Evolutionary conservation across 495 filamentous ascomycete genomes (phyloP).

Genomic region (Penicillium antarcticum): DNA sequence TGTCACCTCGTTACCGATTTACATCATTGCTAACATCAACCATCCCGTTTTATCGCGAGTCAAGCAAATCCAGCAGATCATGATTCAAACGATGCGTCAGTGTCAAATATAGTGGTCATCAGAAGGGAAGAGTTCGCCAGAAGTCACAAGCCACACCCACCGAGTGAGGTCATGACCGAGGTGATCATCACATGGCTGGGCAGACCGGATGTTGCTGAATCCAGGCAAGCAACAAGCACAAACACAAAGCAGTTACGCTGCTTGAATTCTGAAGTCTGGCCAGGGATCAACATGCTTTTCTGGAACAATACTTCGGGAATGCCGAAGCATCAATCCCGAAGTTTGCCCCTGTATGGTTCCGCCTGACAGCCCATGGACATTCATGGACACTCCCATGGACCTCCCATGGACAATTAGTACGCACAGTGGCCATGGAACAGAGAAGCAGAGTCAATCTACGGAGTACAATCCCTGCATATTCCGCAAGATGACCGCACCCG

Average conservation of each 20-base stretch:
- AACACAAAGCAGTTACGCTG: background rate
- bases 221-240: background rate
- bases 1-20: too few relatives aligned
- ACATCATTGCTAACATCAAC: too few relatives aligned
- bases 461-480: too few relatives aligned
- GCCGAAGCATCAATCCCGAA: background rate
- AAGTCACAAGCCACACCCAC: background rate
- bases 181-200: background rate
- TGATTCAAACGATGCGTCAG: background rate
- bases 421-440: too few relatives aligned
- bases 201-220: too few relatives aligned
- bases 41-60: too few relatives aligned
- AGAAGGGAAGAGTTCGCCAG: too few relatives aligned
- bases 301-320: background rate
- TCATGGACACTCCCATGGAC: too few relatives aligned
- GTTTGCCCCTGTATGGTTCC: background rate
- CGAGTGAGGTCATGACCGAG: background rate
- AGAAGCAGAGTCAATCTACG: too few relatives aligned
- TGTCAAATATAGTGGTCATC: background rate
- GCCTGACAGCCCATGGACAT: too few relatives aligned
- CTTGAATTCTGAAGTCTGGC: background rate
- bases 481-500: background rate
- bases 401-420: too few relatives aligned
- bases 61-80: background rate
- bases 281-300: background rate